Evolutionary conservation across 139 green algal genomes (phyloP).

Genomic region (Microglena sp.): DNA sequence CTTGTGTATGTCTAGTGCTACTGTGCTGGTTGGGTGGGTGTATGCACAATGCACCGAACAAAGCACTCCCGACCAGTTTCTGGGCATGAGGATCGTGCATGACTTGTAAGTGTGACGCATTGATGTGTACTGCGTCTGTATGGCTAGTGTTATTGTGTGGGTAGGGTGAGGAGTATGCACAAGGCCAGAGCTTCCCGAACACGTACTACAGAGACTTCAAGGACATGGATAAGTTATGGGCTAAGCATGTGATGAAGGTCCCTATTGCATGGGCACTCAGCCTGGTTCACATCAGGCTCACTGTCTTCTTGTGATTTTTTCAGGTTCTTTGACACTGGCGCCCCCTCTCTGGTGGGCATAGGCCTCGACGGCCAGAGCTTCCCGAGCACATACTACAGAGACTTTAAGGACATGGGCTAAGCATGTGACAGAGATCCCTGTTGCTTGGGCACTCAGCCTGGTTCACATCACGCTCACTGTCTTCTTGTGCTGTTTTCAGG

Average conservation of each 20-base stretch:
- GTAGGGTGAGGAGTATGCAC: no score
- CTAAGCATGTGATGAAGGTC: conserved; percentile 12
- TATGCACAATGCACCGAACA: no score
- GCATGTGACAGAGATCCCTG: not conserved
- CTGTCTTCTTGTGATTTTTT: conserved; percentile 7
- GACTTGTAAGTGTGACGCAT: not conserved
- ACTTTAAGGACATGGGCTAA: conserved; percentile 3
- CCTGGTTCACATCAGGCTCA: conserved; percentile 14
- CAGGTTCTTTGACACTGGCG: no score
- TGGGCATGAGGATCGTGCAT: not conserved
- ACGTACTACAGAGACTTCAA: not conserved
- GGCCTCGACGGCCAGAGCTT: not conserved
- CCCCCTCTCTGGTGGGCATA: not conserved
- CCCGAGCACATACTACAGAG: not conserved
- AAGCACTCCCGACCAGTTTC: not conserved
- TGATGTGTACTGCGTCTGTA: not conserved
- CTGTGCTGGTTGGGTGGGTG: no score
- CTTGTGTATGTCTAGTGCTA: no score
- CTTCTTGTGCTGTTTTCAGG: not conserved
- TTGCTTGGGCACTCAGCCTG: not conserved
- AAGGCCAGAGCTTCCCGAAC: not conserved
- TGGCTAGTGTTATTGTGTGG: no score
- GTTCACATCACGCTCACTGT: not conserved
- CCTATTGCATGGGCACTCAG: conserved; percentile 14
- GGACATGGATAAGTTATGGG: conserved; percentile 7